phyloP scores from a whole-genome alignment of 768 basidiomycete genomes.

The Scleroderma bovista region DNA sequence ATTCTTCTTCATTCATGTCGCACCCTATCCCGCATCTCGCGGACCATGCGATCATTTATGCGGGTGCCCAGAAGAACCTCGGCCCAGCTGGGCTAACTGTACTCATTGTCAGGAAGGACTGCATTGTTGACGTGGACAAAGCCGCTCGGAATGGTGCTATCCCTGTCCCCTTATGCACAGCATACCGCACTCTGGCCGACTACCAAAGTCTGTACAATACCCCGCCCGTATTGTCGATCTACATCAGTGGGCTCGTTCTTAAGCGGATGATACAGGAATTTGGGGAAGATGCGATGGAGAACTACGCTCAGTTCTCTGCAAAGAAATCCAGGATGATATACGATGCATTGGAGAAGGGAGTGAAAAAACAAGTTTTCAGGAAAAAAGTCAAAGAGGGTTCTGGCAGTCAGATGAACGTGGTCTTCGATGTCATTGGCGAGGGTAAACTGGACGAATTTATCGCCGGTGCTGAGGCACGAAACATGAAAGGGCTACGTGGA shows the following conservation, averaged over 20 bases:
- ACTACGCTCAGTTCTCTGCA: constrained; percentile 62
- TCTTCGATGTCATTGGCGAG: constrained; percentile 76
- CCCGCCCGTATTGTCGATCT: constrained; percentile 86
- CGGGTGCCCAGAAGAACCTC: constrained; percentile 97
- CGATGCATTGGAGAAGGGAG: constrained; percentile 61
- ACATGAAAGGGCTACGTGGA: constrained; percentile 86
- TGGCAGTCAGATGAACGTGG: constrained; percentile 94
- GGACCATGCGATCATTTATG: constrained; percentile 92
- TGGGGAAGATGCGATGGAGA: constrained; percentile 36
- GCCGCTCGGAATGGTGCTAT: constrained; percentile 66
- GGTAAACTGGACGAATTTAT: constrained; percentile 71
- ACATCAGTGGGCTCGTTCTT: constrained; percentile 84
- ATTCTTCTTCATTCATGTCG: constrained; percentile 96
- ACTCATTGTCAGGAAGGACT: constrained; percentile 91
- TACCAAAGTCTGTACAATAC: constrained; percentile 85
- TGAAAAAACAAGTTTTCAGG: constrained; percentile 61
- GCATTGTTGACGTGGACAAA: constrained; percentile 84
- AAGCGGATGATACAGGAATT: constrained; percentile 48
- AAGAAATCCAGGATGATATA: constrained; percentile 79
- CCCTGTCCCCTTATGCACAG: constrained; percentile 71
- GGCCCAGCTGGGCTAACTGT: constrained; percentile 92
- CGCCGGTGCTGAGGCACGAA: constrained; percentile 68
- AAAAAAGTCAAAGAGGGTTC: constrained; percentile 68
- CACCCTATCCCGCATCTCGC: constrained; percentile 83
- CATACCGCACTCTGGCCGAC: constrained; percentile 81